phyloP scores from a whole-genome alignment of 2,329 filamentous ascomycete genomes.

The Tolypocladium capitatum region DNA sequence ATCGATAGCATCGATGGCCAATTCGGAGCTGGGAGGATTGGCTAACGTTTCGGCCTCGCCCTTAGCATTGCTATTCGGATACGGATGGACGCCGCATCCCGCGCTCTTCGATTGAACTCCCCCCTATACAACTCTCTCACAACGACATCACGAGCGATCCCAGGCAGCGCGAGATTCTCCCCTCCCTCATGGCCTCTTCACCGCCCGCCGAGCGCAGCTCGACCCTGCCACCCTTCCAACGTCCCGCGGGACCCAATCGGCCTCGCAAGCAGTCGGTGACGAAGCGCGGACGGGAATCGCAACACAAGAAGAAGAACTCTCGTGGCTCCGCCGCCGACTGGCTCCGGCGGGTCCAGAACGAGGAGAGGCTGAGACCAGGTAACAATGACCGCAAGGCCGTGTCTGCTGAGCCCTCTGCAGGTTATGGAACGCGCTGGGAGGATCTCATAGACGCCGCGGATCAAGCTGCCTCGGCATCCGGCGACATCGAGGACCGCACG shows the following conservation, averaged over 20 bases:
- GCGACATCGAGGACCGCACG: slow-evolving; percentile 80
- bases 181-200: slow-evolving; percentile 69
- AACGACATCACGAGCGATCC: slow-evolving; percentile 61
- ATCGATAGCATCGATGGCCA: slow-evolving; percentile 11
- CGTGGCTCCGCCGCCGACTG: slow-evolving; percentile 56
- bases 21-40: too few species aligned
- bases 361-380: slow-evolving; percentile 49
- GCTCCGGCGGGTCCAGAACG: slow-evolving; percentile 43
- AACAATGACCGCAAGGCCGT: slow-evolving; percentile 69
- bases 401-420: slow-evolving; percentile 70
- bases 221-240: slow-evolving; percentile 72
- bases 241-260: slow-evolving; percentile 55
- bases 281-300: slow-evolving; percentile 60
- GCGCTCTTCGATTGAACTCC: slow-evolving; percentile 58
- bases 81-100: slow-evolving; percentile 50
- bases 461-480: slow-evolving; percentile 66
- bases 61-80: slow-evolving; percentile 56
- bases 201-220: slow-evolving; percentile 70
- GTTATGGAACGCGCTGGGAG: slow-evolving; percentile 86
- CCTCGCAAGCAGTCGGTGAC: slow-evolving; percentile 79
- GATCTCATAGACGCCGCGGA: slow-evolving; percentile 83
- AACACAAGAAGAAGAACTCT: slow-evolving; percentile 72
- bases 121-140: slow-evolving; percentile 47
- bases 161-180: slow-evolving; percentile 61
- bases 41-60: slow-evolving; percentile 3